Evolutionary conservation across 176 grass and related monocot genomes (phyloP), one percentile per base, ranked within the genome.

Genomic region (Oryza brachyantha): DNA sequence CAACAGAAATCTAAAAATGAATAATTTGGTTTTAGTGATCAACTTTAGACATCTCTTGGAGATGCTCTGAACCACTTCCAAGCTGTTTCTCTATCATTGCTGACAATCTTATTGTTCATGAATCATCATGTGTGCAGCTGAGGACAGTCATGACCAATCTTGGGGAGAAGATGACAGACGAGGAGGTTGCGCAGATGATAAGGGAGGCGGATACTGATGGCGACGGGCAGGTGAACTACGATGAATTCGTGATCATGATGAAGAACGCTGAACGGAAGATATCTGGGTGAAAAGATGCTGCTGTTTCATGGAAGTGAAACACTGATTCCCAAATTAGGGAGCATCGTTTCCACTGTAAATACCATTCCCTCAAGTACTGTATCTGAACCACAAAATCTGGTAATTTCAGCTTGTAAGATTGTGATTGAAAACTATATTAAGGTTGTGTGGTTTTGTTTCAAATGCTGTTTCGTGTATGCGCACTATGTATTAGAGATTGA

Each of bases 131-230:
- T 75, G 27, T 34, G 61, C 72, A 91, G 92, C 83, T 91, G 73
- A 87, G 86, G 66, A 67, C 74, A 43, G 86, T 92, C 50, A 94
- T 94, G 92, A 83, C 71, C 80, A 94, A 79, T 81, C 89, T 94
- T 58, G 92, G 92, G 27, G 86, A 94, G 84, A 84, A 79, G 68
- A 79, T 92, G 79, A 94, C 76, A 0, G 86, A 92, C 45, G 81
- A 88, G 41, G 92, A 92, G 63, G 45, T 92, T 48, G 86, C 76
- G 37, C 86, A 94, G 75, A 94, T 94, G 92, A 94, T 94, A 68
- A 81, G 28, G 48, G 89, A 92, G 78, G 92, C 86, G 0, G 89
- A 94, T 54, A 78, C 75, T 0, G 92, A 94, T 45, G 92, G 92
- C 0, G 89, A 94, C 4, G 92, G 92, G 14, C 76, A 77, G 61